Evolutionary conservation across 2,329 filamentous ascomycete species (phyloP).

Genomic region (Talaromyces sp.): DNA sequence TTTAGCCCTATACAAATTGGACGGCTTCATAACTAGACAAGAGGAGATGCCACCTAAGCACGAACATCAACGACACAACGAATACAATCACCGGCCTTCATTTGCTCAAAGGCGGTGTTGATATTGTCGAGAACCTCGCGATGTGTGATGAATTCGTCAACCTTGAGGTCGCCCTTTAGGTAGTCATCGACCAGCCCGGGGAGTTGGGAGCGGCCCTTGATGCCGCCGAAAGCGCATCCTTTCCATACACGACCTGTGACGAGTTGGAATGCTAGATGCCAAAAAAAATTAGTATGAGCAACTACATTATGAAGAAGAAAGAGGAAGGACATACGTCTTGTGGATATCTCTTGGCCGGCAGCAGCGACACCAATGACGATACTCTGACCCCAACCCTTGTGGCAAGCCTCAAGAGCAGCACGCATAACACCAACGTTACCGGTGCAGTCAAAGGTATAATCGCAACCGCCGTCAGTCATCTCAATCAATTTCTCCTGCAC

Average conservation of each 20-base stretch:
- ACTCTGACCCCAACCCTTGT: constrained; percentile 98
- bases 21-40: not conserved
- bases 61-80: constrained; percentile 79
- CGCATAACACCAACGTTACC: constrained; percentile 96
- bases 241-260: constrained; percentile 98
- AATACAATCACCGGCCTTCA: constrained; percentile 97
- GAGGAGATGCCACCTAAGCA: constrained; percentile 24
- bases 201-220: constrained; percentile 95
- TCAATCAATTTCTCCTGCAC: constrained; percentile 92
- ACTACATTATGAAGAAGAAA: constrained; percentile 16
- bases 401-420: constrained; percentile 91
- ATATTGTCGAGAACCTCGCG: constrained; percentile 78
- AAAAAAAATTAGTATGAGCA: constrained; percentile 22
- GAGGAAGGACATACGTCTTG: constrained; percentile 68
- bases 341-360: constrained; percentile 92
- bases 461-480: constrained; percentile 96
- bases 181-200: constrained; percentile 86
- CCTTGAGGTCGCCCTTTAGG: constrained; percentile 84
- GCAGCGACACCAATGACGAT: constrained; percentile 98
- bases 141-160: constrained; percentile 99
- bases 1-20: not conserved
- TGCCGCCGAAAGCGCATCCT: constrained; percentile 94
- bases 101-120: constrained; percentile 85
- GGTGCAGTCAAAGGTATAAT: constrained; percentile 99
- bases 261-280: constrained; percentile 80